Evolutionary conservation across 768 basidiomycete genomes (phyloP).

Genomic region (Agaricus sinodeliciosus): DNA sequence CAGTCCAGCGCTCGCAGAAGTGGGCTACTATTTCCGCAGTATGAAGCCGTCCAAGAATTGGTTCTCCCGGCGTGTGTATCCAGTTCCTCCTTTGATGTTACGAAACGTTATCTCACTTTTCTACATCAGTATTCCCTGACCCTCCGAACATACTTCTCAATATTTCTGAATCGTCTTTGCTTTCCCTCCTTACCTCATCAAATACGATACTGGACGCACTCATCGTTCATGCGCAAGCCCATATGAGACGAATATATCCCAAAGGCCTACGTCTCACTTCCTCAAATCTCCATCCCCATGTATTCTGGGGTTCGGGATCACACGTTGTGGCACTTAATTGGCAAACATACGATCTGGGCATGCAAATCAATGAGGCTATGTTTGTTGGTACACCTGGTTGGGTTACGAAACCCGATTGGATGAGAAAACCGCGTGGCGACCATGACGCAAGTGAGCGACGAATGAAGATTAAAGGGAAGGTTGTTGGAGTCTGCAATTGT

Average conservation of each 20-base stretch:
- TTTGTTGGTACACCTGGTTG: conserved; percentile 52
- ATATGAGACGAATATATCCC: conserved; percentile 54
- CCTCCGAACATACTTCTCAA: conserved; percentile 52
- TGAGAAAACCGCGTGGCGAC: conserved; percentile 1
- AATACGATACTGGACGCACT: conserved; percentile 23
- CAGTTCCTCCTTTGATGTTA: background rate
- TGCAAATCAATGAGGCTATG: conserved; percentile 60
- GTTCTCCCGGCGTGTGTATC: conserved; percentile 31
- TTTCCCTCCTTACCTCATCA: conserved; percentile 22
- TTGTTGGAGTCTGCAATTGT: conserved; percentile 42
- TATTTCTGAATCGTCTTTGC: conserved; percentile 46
- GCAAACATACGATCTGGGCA: conserved; percentile 52
- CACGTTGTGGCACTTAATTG: conserved; percentile 56
- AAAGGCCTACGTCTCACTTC: conserved; percentile 50
- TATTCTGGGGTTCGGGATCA: conserved; percentile 50
- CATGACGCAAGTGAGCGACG: conserved; percentile 12
- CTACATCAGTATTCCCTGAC: conserved; percentile 25
- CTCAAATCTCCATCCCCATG: conserved; percentile 44
- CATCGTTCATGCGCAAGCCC: conserved; percentile 31
- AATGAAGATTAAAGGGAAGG: conserved; percentile 22
- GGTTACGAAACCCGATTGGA: conserved; percentile 39
- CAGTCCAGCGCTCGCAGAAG: conserved; percentile 31
- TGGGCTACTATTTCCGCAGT: conserved; percentile 57
- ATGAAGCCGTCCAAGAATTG: conserved; percentile 53
- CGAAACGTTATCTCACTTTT: background rate